These are phyloP conservation scores for Rusavskia elegans DNA, from an alignment of 495 filamentous ascomycete species.

Conservation along the genomic window DNA sequence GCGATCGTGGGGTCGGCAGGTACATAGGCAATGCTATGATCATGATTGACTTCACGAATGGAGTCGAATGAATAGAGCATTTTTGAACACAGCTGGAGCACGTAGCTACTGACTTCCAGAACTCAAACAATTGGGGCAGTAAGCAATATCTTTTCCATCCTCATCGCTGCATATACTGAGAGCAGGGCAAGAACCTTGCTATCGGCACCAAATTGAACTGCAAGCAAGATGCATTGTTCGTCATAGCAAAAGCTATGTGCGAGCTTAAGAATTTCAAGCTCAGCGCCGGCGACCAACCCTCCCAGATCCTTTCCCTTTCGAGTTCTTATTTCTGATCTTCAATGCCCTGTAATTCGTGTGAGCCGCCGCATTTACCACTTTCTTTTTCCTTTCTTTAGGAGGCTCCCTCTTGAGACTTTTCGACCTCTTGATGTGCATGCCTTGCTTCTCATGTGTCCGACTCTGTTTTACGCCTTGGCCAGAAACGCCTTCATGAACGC, in stretches of 20 bases:
- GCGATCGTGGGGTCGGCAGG: no score
- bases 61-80: no score
- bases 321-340: conserved; percentile 50
- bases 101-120: no score
- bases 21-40: no score
- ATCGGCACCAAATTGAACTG: no score
- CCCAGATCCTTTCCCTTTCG: conserved; percentile 24
- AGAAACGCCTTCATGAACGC: conserved; percentile 9
- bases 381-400: conserved; percentile 31
- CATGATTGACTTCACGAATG: no score
- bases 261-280: not conserved
- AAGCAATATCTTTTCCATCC: no score
- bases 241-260: not conserved
- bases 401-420: conserved; percentile 11
- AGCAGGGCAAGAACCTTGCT: no score
- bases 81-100: no score
- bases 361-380: conserved; percentile 58
- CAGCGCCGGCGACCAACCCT: conserved; percentile 31
- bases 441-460: conserved; percentile 4
- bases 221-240: not conserved
- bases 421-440: conserved; percentile 10
- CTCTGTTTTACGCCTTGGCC: conserved; percentile 19
- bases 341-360: conserved; percentile 72
- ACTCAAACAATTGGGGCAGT: no score
- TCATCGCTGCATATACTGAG: no score